These are phyloP conservation scores for Chenopodium berlandieri DNA, from an alignment of 148 eudicot species.

Conservation along the genomic window DNA sequence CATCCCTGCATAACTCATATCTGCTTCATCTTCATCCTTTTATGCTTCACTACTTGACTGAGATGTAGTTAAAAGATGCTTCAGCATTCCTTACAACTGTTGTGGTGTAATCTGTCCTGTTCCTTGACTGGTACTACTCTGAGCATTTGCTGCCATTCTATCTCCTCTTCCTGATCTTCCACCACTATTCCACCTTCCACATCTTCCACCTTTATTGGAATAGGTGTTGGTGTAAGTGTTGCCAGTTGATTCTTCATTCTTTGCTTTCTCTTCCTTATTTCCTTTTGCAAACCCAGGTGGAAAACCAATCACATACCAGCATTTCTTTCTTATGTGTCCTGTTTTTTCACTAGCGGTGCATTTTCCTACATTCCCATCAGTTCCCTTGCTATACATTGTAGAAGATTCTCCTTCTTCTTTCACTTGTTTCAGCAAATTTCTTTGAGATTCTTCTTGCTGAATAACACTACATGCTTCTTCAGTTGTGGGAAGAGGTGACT, in stretches of 20 bases:
- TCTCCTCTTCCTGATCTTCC: neutral
- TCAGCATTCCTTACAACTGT: neutral
- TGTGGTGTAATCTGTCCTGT: too few relatives aligned
- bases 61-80: neutral
- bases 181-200: neutral
- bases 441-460: constrained; percentile 4
- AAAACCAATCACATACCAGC: neutral
- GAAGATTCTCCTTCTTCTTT: neutral
- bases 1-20: neutral
- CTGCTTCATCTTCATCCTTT: neutral
- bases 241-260: too few relatives aligned
- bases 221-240: neutral
- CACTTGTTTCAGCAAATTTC: neutral
- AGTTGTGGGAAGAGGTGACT: neutral
- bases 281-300: neutral
- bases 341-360: neutral
- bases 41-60: too few relatives aligned
- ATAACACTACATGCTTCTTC: neutral
- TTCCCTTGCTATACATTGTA: neutral
- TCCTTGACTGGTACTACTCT: neutral
- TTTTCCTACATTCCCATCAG: fast-evolving
- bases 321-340: neutral
- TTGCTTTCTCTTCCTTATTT: neutral
- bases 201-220: neutral
- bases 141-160: neutral